Percentiles rank a stretch among this genome's conserved stretches.
These are phyloP conservation scores for Russula vinacea DNA, from an alignment of 768 basidiomycete genomes.

Conservation along the genomic window DNA sequence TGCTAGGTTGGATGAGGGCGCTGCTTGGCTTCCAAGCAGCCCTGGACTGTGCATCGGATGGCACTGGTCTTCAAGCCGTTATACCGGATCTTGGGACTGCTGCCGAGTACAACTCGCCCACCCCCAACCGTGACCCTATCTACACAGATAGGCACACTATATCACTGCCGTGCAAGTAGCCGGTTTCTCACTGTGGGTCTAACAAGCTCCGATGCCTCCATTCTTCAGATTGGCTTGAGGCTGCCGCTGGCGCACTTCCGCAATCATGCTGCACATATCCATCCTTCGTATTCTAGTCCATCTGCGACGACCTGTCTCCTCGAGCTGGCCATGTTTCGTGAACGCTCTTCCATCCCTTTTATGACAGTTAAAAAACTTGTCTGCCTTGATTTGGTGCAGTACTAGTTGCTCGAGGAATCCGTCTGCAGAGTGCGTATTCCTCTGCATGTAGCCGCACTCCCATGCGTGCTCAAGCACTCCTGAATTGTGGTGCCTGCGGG, in stretches of 20 bases:
- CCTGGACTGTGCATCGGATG: constrained; percentile 22
- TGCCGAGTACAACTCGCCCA: constrained; percentile 14
- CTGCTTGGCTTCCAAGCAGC: constrained; percentile 9
- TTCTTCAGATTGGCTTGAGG: constrained; percentile 13
- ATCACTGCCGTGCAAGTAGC: constrained; percentile 17
- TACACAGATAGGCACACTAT: constrained; percentile 25
- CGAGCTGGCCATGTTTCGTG: constrained; percentile 10
- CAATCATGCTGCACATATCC: neutral
- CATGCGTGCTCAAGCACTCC: neutral
- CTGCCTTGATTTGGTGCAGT: neutral
- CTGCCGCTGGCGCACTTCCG: constrained; percentile 22
- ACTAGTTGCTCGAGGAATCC: constrained; percentile 9
- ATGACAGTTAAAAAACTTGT: neutral
- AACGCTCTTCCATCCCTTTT: constrained; percentile 18
- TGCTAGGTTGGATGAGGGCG: constrained; percentile 15
- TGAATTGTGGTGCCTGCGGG: constrained; percentile 21
- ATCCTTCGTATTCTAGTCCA: constrained; percentile 7
- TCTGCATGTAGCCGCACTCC: constrained; percentile 18
- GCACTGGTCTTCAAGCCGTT: neutral
- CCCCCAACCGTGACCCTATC: constrained; percentile 27
- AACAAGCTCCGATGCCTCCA: constrained; percentile 16
- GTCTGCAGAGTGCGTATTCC: neutral
- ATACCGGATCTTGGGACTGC: neutral
- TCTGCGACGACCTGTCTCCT: constrained; percentile 26
- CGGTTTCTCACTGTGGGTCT: constrained; percentile 6